A percentile compares a stretch with the other conserved stretches of the same genome.
phyloP scores from a whole-genome alignment of 345 rosid species.

The Rubroshorea leprosula region DNA sequence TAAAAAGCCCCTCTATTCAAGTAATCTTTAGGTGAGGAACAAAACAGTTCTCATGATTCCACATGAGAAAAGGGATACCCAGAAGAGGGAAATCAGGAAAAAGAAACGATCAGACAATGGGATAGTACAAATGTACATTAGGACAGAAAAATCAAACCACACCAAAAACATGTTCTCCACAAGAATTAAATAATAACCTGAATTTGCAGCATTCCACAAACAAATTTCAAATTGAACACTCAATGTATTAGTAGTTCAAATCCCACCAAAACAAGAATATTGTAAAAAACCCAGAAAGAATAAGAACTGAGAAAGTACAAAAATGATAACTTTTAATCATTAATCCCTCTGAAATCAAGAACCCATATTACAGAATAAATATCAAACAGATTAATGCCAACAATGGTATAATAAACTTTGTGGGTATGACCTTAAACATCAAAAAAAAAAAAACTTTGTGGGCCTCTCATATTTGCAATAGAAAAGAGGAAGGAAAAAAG shows the following conservation, averaged over 20 bases:
- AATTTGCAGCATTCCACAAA: not conserved
- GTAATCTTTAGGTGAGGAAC: not conserved
- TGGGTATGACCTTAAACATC: too few species aligned
- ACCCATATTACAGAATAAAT: not conserved
- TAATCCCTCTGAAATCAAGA: not conserved
- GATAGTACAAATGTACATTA: not conserved
- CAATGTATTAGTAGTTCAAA: too few species aligned
- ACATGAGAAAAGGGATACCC: conserved; percentile 2
- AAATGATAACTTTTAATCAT: not conserved
- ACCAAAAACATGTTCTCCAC: not conserved
- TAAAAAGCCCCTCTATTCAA: not conserved
- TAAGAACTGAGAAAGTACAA: not conserved
- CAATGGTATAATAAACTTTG: not conserved
- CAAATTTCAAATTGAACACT: not conserved
- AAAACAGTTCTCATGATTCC: not conserved
- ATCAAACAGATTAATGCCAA: not conserved
- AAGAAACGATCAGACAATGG: not conserved
- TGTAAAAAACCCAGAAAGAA: too few species aligned
- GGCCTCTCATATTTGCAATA: too few species aligned
- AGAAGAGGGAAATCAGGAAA: conserved; percentile 9
- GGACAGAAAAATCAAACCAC: not conserved
- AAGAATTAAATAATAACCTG: not conserved
- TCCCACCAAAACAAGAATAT: too few species aligned
- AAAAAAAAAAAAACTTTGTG: too few species aligned
- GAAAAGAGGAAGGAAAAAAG: not conserved